Conservation (phyloP, 2,329 filamentous ascomycete genomes). For the Fusarium succisae region DNA sequence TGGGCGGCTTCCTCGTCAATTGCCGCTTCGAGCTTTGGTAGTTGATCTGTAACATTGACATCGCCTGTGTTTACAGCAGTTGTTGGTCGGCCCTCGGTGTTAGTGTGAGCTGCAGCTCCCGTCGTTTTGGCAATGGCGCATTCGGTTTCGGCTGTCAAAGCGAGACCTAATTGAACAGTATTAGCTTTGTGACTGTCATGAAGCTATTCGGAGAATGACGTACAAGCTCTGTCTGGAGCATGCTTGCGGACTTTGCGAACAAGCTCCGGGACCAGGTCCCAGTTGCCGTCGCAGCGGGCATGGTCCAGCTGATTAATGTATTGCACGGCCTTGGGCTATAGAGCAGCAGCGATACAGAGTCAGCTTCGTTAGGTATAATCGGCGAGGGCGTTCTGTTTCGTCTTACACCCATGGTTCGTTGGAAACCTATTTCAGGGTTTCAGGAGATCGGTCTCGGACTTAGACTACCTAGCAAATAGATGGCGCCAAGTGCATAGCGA, state of each 20-base stretch:
- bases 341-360: conserved; percentile 29
- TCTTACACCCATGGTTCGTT: conserved; percentile 52
- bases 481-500: conserved; percentile 40
- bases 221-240: conserved; percentile 86
- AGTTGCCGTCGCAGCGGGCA: conserved; percentile 87
- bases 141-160: conserved; percentile 76
- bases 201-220: conserved; percentile 40
- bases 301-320: conserved; percentile 87
- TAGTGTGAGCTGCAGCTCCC: conserved; percentile 40
- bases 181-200: conserved; percentile 15
- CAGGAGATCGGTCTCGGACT: conserved; percentile 41
- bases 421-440: conserved; percentile 43
- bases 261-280: conserved; percentile 86
- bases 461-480: conserved; percentile 37
- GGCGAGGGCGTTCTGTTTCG: conserved; percentile 13
- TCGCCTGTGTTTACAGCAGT: conserved; percentile 54
- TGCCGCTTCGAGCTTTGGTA: conserved; percentile 62
- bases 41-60: conserved; percentile 55
- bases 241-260: conserved; percentile 95
- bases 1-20: conserved; percentile 66
- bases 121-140: conserved; percentile 67
- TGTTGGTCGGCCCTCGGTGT: conserved; percentile 49
- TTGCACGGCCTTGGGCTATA: conserved; percentile 76
- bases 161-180: conserved; percentile 63
- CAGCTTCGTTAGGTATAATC: conserved; percentile 20